Evolutionary conservation across 257 asterid species (phyloP), one percentile per base, ranked within the genome.

Genomic region (Petunia axillaris): DNA sequence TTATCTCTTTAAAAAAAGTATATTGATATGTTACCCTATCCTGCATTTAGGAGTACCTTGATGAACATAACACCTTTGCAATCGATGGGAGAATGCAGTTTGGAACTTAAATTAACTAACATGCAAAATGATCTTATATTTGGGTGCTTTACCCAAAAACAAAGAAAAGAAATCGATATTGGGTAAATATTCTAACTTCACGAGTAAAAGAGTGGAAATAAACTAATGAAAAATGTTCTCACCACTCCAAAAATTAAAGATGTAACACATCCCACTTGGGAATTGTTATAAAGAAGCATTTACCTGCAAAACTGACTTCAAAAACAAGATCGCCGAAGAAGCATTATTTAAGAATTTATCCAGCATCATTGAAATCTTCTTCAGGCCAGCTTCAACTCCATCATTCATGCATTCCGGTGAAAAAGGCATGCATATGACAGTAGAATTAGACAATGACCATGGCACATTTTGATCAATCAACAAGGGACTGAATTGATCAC

Each of bases 401-500:
- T 86, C 96, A 83, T 85, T 87, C 87, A 84, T 81, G 84, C 85
- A 83, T 80, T 90, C 89, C 11, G 92, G 79, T 80, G 98, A 95
- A 85, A 95, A 93, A 64, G 98, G 98, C 89, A 95, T 85, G 81
- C 98, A 98, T 86, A 95, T 89, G 48, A 93, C 84, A 77, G 95
- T 95, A 81, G 91, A 89, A 83, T 91, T 87, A 67, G 91, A 84
- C 79, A 85, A 83, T 38, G 93, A 91, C 98, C 97, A 92, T n/a
- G 91, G 91, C 88, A 90, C 88, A 58, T 80, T 89, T 83, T 89
- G 91, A 84, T 88, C 89, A 76, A 91, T 80, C 87, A 95, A 83
- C 93, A 95, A 86, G 83, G 98, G 95, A 81, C 86, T 89, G 89
- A 95, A 95, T 85, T 95, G 98, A 85, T 95, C 98, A 84, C 66